Evolutionary conservation across 2,329 filamentous ascomycete species (phyloP).

Genomic region (Microcera coccophila): DNA sequence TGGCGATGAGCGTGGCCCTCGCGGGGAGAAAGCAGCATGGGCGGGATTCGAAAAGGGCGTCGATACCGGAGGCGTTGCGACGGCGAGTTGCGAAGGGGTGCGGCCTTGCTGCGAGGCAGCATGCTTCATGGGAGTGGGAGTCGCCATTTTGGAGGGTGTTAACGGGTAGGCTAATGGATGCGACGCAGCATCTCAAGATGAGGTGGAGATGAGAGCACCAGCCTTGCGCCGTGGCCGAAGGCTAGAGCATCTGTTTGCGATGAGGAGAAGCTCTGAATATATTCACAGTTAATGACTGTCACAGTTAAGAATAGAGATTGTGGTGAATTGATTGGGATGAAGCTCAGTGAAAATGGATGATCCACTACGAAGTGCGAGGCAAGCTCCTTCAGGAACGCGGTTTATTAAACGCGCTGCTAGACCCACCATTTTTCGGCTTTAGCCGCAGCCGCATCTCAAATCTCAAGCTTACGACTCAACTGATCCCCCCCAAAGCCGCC

Average conservation of each 20-base stretch:
- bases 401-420: neutral
- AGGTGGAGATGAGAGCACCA: slow-evolving; percentile 8
- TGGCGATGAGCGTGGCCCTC: slow-evolving; percentile 56
- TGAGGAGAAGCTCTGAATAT: too few relatives aligned
- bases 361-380: too few relatives aligned
- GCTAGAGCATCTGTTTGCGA: neutral
- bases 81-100: slow-evolving; percentile 50
- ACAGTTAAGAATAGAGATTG: too few relatives aligned
- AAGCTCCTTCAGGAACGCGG: too few relatives aligned
- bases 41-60: slow-evolving; percentile 60
- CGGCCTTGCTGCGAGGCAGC: slow-evolving; percentile 40
- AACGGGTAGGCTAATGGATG: neutral
- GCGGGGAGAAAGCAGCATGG: slow-evolving; percentile 57
- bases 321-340: too few relatives aligned
- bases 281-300: too few relatives aligned
- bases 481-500: too few relatives aligned
- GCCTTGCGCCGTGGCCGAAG: slow-evolving; percentile 1
- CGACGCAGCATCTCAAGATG: slow-evolving; percentile 3
- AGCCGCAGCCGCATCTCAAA: neutral
- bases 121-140: slow-evolving; percentile 49
- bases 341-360: too few relatives aligned
- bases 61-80: slow-evolving; percentile 61
- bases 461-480: neutral
- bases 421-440: neutral
- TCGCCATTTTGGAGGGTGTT: slow-evolving; percentile 41